phyloP scores from a whole-genome alignment of 805 yeast species.

The Alloascoidea africana region DNA sequence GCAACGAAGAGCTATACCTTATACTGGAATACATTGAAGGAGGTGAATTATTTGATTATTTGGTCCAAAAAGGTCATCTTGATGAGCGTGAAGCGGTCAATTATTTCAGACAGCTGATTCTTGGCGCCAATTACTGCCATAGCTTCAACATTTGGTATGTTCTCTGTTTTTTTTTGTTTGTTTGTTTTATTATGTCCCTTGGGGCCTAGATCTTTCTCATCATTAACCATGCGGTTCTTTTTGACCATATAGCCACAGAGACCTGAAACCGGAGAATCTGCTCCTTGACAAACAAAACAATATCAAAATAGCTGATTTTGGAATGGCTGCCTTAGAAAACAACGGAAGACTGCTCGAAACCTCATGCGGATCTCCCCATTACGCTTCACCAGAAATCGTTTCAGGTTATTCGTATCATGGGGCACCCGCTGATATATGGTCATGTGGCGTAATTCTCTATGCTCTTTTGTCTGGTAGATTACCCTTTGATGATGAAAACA shows the following conservation, averaged over 20 bases:
- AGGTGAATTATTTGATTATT: constrained; percentile 66
- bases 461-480: constrained; percentile 69
- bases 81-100: constrained; percentile 58
- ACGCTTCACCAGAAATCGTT: constrained; percentile 80
- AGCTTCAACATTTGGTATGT: constrained; percentile 63
- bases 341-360: constrained; percentile 60
- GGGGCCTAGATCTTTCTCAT: no score
- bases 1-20: constrained; percentile 56
- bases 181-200: no score
- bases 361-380: constrained; percentile 80
- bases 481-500: constrained; percentile 74
- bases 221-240: no score
- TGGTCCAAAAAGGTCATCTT: constrained; percentile 57
- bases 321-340: constrained; percentile 78
- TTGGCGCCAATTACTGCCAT: constrained; percentile 73
- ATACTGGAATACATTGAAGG: constrained; percentile 78
- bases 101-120: constrained; percentile 62
- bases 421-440: constrained; percentile 78
- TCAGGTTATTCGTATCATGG: constrained; percentile 70
- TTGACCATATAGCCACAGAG: no score
- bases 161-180: no score
- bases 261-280: constrained; percentile 69
- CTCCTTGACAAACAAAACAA: constrained; percentile 42
- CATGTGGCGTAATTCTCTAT: constrained; percentile 72
- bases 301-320: constrained; percentile 74